Evolutionary conservation across 495 filamentous ascomycete species (phyloP).

Genomic region (Penicillium paradoxum): DNA sequence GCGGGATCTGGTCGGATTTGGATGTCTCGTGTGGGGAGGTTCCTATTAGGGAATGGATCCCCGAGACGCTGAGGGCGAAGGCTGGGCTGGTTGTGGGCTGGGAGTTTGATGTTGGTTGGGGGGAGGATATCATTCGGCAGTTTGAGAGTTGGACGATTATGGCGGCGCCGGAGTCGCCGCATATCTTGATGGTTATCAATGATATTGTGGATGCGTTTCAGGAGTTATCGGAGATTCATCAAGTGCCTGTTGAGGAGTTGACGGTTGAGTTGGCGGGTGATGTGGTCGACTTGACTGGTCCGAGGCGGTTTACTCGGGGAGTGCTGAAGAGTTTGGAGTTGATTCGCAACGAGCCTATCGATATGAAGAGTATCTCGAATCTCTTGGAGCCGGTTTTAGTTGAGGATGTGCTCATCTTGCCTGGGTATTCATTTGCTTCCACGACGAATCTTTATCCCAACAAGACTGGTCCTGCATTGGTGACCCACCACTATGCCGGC

Average conservation of each 20-base stretch:
- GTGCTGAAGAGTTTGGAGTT: background rate
- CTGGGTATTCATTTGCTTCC: background rate
- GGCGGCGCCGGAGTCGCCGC: background rate
- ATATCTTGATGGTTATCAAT: background rate
- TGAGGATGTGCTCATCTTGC: constrained; percentile 4
- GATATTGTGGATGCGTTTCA: background rate
- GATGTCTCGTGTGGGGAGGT: constrained; percentile 3
- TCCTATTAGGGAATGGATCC: background rate
- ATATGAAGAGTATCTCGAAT: background rate
- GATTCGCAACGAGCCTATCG: background rate
- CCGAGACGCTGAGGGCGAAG: background rate
- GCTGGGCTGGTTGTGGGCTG: constrained; percentile 1
- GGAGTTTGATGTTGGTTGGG: constrained; percentile 4
- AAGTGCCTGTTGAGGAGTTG: background rate
- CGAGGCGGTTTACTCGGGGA: background rate
- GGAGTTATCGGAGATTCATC: background rate
- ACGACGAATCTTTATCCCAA: background rate
- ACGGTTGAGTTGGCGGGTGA: background rate
- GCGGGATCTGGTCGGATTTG: background rate
- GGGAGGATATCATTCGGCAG: background rate
- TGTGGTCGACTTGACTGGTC: constrained; percentile 4
- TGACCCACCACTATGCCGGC: constrained; percentile 2
- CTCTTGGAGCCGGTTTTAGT: background rate
- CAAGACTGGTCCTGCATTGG: background rate
- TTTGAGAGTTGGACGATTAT: constrained; percentile 6